Evolutionary conservation across 345 rosid species (phyloP), one percentile per base, ranked within the genome.

Genomic region (Salix dunnii): DNA sequence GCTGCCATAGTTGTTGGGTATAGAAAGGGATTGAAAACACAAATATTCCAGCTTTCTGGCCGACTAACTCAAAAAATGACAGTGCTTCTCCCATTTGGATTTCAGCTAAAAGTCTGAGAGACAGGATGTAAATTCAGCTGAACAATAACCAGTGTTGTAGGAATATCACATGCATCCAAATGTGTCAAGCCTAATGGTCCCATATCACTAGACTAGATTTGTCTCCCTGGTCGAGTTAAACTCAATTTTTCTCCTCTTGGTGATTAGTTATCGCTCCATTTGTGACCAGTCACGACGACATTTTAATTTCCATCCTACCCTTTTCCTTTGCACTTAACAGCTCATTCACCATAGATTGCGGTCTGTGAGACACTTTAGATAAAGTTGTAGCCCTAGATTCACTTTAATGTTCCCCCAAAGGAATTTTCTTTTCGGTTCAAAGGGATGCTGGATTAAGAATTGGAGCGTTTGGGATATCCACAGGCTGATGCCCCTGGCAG

Each of bases 291-390:
- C 62, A 23, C 36, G 43, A 70, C 7, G 10, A 9, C 49, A 51
- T 70, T 21, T 43, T 27, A 40, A 40, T 40, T 40, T 10, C 43
- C 12, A 40, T 1, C 7, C 14, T 7, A 3, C 42, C 21, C 31
- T 77, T 49, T 77, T 14, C 49, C 28, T 21, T 28, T 65, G 6
- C 48, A 38, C 63, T 70, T 53, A 70, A 55, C 46, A 76, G 60
- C 43, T 46, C n/a, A 21, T 55, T 72, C 74, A 76, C 84, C 83
- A 68, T 35, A 58, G 78, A 85, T 85, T 79, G 85, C 81, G 83
- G 80, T 67, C 11, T 38, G 78, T 40, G 79, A 72, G 61, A 40
- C 53, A 51, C 72, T 78, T 82, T 85, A 38, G 43, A 68, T 77
- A 85, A 82, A 80, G 85, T 73, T 60, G 65, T 18, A 74, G 66